phyloP scores from a whole-genome alignment of 345 rosid species.

The Hirschfeldia incana region DNA sequence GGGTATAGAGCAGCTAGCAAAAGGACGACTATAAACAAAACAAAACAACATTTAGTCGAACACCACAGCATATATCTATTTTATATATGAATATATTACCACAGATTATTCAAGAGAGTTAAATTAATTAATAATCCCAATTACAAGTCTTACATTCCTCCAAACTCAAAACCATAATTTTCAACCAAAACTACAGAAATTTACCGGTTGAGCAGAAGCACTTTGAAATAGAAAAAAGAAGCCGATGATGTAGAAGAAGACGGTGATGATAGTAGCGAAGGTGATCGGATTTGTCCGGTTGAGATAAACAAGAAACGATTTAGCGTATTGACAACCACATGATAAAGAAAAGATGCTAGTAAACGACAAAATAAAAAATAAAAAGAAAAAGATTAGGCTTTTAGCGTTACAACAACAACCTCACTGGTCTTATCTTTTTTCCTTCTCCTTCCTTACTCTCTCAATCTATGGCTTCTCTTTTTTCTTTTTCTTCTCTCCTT shows the following conservation, averaged over 20 bases:
- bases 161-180: not conserved
- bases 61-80: not conserved
- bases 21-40: not conserved
- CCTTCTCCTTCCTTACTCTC: not conserved
- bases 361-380: constrained; percentile 2
- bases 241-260: not conserved
- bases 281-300: not conserved
- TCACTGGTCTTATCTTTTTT: constrained; percentile 26
- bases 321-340: constrained; percentile 16
- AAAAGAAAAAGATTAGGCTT: constrained; percentile 14
- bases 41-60: not conserved
- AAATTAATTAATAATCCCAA: not conserved
- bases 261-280: not conserved
- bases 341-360: constrained; percentile 1
- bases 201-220: not conserved
- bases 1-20: not conserved
- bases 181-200: not conserved
- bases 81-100: not conserved
- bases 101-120: not conserved
- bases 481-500: constrained; percentile 59
- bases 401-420: constrained; percentile 9
- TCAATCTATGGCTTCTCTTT: constrained; percentile 65
- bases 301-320: not conserved
- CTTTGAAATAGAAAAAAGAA: not conserved
- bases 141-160: not conserved